phyloP scores from a whole-genome alignment of 257 asterid genomes.

The Nicotiana knightiana region DNA sequence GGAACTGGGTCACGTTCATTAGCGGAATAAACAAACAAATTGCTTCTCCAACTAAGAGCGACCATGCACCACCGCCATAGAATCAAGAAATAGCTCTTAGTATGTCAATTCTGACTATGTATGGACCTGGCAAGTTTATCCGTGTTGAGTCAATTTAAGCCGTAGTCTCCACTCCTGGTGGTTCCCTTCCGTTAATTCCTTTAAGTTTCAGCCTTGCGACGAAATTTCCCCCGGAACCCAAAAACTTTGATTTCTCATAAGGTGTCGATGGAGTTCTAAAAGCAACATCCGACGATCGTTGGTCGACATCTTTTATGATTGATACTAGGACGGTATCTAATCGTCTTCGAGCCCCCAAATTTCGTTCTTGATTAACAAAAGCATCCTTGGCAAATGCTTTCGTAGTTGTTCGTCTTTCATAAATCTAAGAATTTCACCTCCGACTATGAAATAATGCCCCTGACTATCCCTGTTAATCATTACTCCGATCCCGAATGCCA shows the following conservation, averaged over 20 bases:
- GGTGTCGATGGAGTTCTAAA: slow-evolving; percentile 47
- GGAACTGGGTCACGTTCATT: no score
- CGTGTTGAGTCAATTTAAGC: neutral
- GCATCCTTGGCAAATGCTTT: neutral
- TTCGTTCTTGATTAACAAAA: slow-evolving; percentile 11
- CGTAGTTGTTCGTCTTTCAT: neutral
- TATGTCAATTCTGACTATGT: neutral
- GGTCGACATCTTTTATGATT: slow-evolving; percentile 29
- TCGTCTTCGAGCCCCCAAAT: slow-evolving; percentile 13
- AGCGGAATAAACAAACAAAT: no score
- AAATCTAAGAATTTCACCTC: neutral
- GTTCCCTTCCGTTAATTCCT: slow-evolving; percentile 29
- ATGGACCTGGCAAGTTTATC: neutral
- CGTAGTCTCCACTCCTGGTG: neutral
- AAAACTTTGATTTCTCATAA: slow-evolving; percentile 33
- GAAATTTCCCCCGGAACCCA: slow-evolving; percentile 29
- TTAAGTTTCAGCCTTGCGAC: slow-evolving; percentile 52
- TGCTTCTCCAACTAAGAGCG: no score
- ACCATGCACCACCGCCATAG: neutral
- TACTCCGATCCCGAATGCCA: no score
- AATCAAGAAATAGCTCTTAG: neutral
- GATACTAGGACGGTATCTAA: slow-evolving; percentile 18
- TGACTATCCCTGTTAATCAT: neutral
- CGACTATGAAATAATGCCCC: neutral
- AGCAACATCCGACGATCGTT: slow-evolving; percentile 51